phyloP scores from a whole-genome alignment of 495 filamentous ascomycete genomes.

The Rhypophila decipiens region DNA sequence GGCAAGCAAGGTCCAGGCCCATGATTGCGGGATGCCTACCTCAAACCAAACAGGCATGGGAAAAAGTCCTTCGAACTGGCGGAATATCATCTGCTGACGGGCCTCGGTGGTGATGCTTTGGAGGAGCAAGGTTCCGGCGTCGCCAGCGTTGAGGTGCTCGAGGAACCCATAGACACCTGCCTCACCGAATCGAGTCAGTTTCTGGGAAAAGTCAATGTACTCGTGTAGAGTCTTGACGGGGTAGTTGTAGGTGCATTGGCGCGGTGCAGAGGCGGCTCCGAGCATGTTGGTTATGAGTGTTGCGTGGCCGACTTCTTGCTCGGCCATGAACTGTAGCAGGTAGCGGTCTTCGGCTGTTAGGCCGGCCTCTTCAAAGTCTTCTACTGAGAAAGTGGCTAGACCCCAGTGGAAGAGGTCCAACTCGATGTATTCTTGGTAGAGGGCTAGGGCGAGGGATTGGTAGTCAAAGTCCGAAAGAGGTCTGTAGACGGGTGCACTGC shows the following conservation, averaged over 20 bases:
- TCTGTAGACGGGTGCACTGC: constrained; percentile 64
- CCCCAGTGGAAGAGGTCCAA: constrained; percentile 82
- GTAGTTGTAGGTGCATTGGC: constrained; percentile 77
- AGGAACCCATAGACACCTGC: constrained; percentile 81
- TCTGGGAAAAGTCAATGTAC: constrained; percentile 82
- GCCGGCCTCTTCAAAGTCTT: constrained; percentile 65
- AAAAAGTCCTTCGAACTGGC: constrained; percentile 77
- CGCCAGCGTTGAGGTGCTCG: constrained; percentile 70
- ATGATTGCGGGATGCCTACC: constrained; percentile 73
- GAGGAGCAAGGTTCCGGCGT: constrained; percentile 64
- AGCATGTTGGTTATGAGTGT: constrained; percentile 78
- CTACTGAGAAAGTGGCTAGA: constrained; percentile 59
- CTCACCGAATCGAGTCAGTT: constrained; percentile 77
- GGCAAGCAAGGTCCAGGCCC: constrained; percentile 81
- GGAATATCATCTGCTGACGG: constrained; percentile 83
- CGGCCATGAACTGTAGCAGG: constrained; percentile 76
- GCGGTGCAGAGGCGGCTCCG: constrained; percentile 63
- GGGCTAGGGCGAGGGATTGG: constrained; percentile 59
- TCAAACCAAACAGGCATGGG: constrained; percentile 86
- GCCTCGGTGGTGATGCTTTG: constrained; percentile 80
- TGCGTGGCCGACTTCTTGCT: constrained; percentile 79
- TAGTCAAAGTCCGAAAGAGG: constrained; percentile 69
- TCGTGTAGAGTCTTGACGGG: constrained; percentile 71
- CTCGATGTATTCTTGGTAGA: constrained; percentile 86
- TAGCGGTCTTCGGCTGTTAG: constrained; percentile 61